Percentiles rank a stretch among this genome's conserved stretches.
Evolutionary conservation across 306 rosid genomes (phyloP).

Genomic region (Cicer judaicum): DNA sequence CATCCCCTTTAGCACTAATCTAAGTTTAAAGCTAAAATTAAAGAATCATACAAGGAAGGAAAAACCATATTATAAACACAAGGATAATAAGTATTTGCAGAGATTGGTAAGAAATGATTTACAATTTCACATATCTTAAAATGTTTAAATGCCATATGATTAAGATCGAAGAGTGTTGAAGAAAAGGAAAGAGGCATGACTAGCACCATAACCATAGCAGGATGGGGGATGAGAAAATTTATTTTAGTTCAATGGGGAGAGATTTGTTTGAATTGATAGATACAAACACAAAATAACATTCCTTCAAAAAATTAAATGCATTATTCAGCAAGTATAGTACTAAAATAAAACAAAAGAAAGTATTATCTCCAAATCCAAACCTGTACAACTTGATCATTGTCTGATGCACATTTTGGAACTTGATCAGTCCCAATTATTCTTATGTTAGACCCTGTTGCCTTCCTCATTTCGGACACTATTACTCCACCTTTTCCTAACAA

Average conservation of each 20-base stretch:
- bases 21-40: neutral
- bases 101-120: neutral
- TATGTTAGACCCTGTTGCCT: conserved; percentile 79
- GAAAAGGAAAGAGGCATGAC: neutral
- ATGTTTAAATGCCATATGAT: conserved; percentile 25
- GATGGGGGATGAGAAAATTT: conserved; percentile 13
- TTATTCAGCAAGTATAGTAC: conserved; percentile 30
- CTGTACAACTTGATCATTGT: conserved; percentile 81
- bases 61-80: neutral
- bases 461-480: conserved; percentile 84
- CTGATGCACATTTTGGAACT: conserved; percentile 85
- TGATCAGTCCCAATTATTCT: conserved; percentile 70
- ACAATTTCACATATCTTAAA: conserved; percentile 4
- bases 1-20: neutral
- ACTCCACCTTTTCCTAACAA: conserved; percentile 93
- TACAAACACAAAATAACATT: conserved; percentile 21
- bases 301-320: neutral
- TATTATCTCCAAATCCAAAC: conserved; percentile 45
- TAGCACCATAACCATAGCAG: conserved; percentile 1
- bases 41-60: conserved; percentile 13
- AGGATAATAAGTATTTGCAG: neutral
- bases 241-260: conserved; percentile 16
- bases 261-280: conserved; percentile 21
- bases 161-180: neutral
- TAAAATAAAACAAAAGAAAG: conserved; percentile 28